These are phyloP conservation scores for Alisma plantagoaquatica DNA, from an alignment of 106 monocot genomes.

Conservation along the genomic window DNA sequence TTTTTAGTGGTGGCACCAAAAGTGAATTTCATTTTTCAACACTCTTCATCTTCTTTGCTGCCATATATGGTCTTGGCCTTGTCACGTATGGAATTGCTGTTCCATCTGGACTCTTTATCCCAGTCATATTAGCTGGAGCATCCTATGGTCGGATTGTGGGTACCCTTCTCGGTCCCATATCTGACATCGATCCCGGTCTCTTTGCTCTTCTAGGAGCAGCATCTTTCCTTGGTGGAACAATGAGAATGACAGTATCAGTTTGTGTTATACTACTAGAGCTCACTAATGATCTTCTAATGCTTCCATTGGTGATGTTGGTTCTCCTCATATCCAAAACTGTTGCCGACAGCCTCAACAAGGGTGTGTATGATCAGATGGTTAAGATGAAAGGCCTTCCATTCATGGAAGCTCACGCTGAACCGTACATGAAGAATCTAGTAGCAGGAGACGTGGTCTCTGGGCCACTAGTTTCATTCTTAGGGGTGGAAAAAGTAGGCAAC, in stretches of 20 bases:
- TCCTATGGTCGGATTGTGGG: conserved; percentile 43
- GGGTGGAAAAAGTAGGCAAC: conserved; percentile 31
- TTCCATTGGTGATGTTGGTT: conserved; percentile 55
- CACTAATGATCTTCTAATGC: conserved; percentile 53
- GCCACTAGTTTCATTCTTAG: conserved; percentile 32
- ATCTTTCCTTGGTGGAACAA: conserved; percentile 58
- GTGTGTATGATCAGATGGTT: conserved; percentile 59
- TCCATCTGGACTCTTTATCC: conserved; percentile 62
- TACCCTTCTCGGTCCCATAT: conserved; percentile 21
- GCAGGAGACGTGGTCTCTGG: conserved; percentile 49
- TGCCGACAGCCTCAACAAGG: conserved; percentile 54
- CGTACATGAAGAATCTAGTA: conserved; percentile 43
- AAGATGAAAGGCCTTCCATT: conserved; percentile 57
- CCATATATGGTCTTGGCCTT: conserved; percentile 37
- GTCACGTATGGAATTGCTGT: conserved; percentile 55
- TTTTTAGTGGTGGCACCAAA: conserved; percentile 35
- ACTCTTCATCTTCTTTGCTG: conserved; percentile 33
- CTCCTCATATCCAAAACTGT: conserved; percentile 60
- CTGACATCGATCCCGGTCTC: conserved; percentile 29
- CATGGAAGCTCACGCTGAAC: conserved; percentile 42
- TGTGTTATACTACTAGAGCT: conserved; percentile 66
- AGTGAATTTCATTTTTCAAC: conserved; percentile 30
- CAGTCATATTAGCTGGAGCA: conserved; percentile 52
- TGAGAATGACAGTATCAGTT: conserved; percentile 72
- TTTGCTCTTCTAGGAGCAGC: conserved; percentile 53